Evolutionary conservation across 1,284 basidiomycete genomes (phyloP), one percentile per base, ranked within the genome.

Genomic region (Pisolithus thermaeus): DNA sequence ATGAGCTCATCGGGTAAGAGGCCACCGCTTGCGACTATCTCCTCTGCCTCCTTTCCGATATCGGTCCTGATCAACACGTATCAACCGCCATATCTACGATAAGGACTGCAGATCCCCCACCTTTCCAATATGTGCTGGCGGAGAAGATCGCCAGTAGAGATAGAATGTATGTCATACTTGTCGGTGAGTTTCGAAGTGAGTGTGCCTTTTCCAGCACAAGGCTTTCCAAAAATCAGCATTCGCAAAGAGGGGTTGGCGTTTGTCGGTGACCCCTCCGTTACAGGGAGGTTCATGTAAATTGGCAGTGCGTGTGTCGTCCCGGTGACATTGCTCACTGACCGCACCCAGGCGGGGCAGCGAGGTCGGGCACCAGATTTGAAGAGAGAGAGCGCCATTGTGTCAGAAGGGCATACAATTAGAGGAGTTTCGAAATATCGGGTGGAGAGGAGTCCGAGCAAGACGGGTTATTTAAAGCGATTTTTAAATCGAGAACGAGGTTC

Each of bases 91-190:
- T 22, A 18, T 42, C 18, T 18, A 47, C 16, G 28, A 23, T 25
- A 48, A 35, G n/a, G 46, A 25, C 14, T 49, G 45, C 45, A 4
- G 39, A 52, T 50, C 3, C 3, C 28, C n/a, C 46, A 81, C 78
- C 75, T 71, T 59, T 87, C 80, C 9, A 75, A 72, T 56, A 93
- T 91, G 61, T 93, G 87, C 56, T 83, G 81, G 57, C 90, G 77
- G 52, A 93, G 71, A 36, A 92, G 70, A 67, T 93, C 90, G n/a
- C 90, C 90, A 2, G 89, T 89, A 3, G 87, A 91, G 53, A 93
- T 70, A 38, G 83, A 78, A 22, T 81, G 58, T 41, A 92, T 77
- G 57, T 85, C 80, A 61, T 86, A 89, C 64, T 87, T 84, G 58
- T 80, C 75, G 48, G 85, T 79, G 39, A 92, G 75, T 39, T 83